Evolutionary conservation across 2,329 filamentous ascomycete species (phyloP), one percentile per base, ranked within the genome.

Genomic region (Tolypocladium sp.): DNA sequence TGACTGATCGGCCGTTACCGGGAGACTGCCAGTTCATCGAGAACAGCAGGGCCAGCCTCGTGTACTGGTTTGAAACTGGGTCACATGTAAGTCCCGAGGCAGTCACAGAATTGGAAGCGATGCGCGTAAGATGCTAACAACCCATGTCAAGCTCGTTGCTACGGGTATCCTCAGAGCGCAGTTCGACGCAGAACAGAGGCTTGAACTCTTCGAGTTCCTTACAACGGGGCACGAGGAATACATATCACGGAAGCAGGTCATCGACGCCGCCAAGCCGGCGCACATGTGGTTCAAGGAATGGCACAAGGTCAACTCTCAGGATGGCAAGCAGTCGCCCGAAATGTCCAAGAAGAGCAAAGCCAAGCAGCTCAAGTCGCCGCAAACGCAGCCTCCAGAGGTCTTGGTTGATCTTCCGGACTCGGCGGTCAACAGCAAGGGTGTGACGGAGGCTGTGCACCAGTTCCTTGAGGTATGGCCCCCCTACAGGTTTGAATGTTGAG

Each of bases 31-130:
- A 89, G 67, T 87, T 87, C 65, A 87, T 97, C 27, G 88, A 91
- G 65, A 91, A 90, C 68, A 77, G 78, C 30, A 89, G 86, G 67
- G 86, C 91, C 33, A 94, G 86, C 67, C 84, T 97, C 59, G 88
- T 94, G 6, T 95, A 96, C 70, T 95, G 90, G 84, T 97, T 93
- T 68, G 85, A 89, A 57, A 91, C 89, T 62, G 89, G 88, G 57
- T 89, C 88, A 61, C 91, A 94, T 70, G 90, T 93, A 79, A 74
- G 84, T 79, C 54, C 15, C 33, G 35, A 8, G 25, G 13, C 15
- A 46, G 22, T 10, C 13, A 37, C 7, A 10, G 10, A 49, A 20
- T n/a, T 9, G 42, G 17, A 25, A 27, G 20, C 13, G 25, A 9
- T 49, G 22, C 8, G 22, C 40, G 22, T 51, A 6, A 40, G 12